Conservation (phyloP, 352 stramenopile species). For the Pythium phragmiticola region DNA sequence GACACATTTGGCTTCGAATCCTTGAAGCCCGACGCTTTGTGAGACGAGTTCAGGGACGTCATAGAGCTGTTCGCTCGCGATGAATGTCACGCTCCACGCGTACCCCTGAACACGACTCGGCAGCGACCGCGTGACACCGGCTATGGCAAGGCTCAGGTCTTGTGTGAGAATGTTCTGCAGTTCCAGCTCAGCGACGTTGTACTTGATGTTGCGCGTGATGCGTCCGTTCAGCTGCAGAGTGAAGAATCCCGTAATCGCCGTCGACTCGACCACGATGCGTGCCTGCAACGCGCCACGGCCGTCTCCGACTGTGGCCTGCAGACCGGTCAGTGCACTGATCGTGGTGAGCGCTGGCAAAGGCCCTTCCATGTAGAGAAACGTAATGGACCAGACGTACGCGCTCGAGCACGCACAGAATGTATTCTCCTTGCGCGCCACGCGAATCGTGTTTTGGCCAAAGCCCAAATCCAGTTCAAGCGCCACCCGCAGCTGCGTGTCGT, state of each 20-base stretch:
- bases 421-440: conserved; percentile 55
- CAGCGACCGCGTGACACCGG: conserved; percentile 45
- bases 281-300: conserved; percentile 40
- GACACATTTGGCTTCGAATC: conserved; percentile 45
- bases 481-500: conserved; percentile 60
- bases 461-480: conserved; percentile 78
- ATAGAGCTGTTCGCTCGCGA: conserved; percentile 60
- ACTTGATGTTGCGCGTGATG: conserved; percentile 70
- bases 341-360: conserved; percentile 47
- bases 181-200: conserved; percentile 54
- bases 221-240: conserved; percentile 54
- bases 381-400: conserved; percentile 76
- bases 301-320: conserved; percentile 54
- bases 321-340: conserved; percentile 51
- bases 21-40: conserved; percentile 51
- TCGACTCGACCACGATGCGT: conserved; percentile 58
- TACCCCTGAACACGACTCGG: conserved; percentile 47
- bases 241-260: conserved; percentile 59
- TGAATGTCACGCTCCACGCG: conserved; percentile 79
- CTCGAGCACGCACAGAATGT: conserved; percentile 71
- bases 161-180: conserved; percentile 57
- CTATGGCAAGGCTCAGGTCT: conserved; percentile 57
- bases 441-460: conserved; percentile 56
- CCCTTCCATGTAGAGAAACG: conserved; percentile 69
- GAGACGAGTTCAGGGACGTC: conserved; percentile 54